phyloP scores from a whole-genome alignment of 1,139 yeast genomes.

The Meyerozyma smithsonii region DNA sequence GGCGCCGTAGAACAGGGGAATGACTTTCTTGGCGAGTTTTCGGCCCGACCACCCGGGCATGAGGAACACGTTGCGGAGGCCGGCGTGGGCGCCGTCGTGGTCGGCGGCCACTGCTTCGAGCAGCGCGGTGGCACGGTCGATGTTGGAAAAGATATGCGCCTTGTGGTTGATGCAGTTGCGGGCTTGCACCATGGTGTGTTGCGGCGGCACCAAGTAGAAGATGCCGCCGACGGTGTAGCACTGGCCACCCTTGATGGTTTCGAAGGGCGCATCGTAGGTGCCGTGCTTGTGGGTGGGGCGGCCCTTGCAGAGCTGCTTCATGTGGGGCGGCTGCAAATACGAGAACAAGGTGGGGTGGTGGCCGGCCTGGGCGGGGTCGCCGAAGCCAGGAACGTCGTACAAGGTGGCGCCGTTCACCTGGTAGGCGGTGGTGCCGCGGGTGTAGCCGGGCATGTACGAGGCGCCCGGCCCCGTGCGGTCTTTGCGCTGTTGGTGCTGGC shows the following conservation, averaged over 20 bases:
- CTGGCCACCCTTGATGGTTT: constrained; percentile 39
- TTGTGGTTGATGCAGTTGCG: constrained; percentile 34
- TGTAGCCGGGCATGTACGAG: constrained; percentile 53
- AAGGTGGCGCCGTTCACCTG: constrained; percentile 27
- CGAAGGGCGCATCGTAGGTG: constrained; percentile 30
- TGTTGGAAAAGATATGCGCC: constrained; percentile 20
- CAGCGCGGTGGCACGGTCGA: constrained; percentile 25
- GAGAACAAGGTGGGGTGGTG: constrained; percentile 23
- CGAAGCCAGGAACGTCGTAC: constrained; percentile 57
- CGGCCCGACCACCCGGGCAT: too few species aligned
- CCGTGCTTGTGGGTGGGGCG: constrained; percentile 29
- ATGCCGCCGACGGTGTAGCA: constrained; percentile 58
- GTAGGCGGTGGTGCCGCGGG: constrained; percentile 42
- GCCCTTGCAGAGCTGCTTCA: constrained; percentile 38
- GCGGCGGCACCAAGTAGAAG: constrained; percentile 41
- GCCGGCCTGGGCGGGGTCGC: constrained; percentile 13
- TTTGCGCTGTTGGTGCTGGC: constrained; percentile 14
- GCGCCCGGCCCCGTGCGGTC: constrained; percentile 39
- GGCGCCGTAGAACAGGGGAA: constrained; percentile 68
- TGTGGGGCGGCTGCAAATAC: constrained; percentile 19
- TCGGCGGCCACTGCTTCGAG: constrained; percentile 12
- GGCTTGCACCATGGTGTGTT: constrained; percentile 38
- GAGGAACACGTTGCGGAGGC: constrained; percentile 22
- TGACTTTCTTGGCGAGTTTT: too few species aligned
- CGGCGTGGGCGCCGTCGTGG: constrained; percentile 15